A percentile compares a stretch with the other conserved stretches of the same genome.
These are phyloP conservation scores for Oidiodendron maius DNA, from an alignment of 495 filamentous ascomycete genomes.

Conservation along the genomic window DNA sequence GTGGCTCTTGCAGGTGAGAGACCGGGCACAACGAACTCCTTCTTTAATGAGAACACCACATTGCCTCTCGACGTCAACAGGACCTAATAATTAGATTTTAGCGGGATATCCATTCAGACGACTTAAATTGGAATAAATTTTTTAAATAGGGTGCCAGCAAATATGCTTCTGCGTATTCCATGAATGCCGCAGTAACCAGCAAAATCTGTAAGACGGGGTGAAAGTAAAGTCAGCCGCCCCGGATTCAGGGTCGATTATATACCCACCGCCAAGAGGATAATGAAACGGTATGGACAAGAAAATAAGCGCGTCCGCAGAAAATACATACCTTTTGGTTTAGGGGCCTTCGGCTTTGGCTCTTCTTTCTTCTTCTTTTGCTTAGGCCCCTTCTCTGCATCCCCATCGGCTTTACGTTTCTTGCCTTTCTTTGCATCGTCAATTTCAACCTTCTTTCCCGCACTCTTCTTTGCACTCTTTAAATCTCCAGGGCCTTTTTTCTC, in stretches of 20 bases:
- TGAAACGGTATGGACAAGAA: too few species aligned
- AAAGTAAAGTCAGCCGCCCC: too few species aligned
- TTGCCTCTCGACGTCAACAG: conserved; percentile 95
- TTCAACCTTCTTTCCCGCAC: conserved; percentile 59
- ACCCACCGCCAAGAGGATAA: too few species aligned
- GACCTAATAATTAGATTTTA: conserved; percentile 28
- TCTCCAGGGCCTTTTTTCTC: conserved; percentile 34
- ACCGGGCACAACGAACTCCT: conserved; percentile 83
- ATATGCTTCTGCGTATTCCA: too few species aligned
- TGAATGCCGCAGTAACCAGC: too few species aligned
- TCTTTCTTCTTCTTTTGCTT: conserved; percentile 95
- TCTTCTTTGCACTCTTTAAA: conserved; percentile 65
- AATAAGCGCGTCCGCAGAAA: too few species aligned
- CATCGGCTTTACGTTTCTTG: conserved; percentile 87
- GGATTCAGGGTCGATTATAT: too few species aligned
- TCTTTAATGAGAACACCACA: conserved; percentile 77
- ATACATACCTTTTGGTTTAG: conserved; percentile 80
- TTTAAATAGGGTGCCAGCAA: too few species aligned
- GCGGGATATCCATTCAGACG: too few species aligned
- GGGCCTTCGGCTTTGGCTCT: conserved; percentile 81
- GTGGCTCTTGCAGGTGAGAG: conserved; percentile 93
- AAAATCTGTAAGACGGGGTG: too few species aligned
- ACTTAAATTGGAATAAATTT: too few species aligned
- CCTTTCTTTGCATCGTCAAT: conserved; percentile 57
- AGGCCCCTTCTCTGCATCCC: conserved; percentile 63